These are phyloP conservation scores for Chrysoporthe puriensis DNA, from an alignment of 2,329 filamentous ascomycete species.

Conservation along the genomic window DNA sequence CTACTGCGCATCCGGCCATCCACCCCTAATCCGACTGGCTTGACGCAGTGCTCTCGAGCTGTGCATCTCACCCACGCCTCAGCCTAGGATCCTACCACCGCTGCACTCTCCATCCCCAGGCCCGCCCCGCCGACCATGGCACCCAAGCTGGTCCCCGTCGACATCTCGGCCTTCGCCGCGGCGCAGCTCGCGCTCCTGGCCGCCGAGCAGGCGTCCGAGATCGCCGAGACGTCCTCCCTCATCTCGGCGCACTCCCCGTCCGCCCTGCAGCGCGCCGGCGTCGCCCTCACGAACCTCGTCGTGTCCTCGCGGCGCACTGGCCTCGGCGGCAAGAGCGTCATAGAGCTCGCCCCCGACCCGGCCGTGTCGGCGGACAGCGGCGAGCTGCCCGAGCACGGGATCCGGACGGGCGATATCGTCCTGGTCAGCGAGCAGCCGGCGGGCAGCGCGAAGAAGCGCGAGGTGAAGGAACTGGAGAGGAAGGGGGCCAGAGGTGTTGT, in stretches of 20 bases:
- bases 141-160: slow-evolving; percentile 40
- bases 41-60: background rate
- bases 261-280: slow-evolving; percentile 74
- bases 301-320: slow-evolving; percentile 81
- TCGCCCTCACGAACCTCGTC: slow-evolving; percentile 76
- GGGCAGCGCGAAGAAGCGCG: slow-evolving; percentile 72
- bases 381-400: slow-evolving; percentile 73
- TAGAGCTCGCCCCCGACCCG: slow-evolving; percentile 69
- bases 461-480: slow-evolving; percentile 71
- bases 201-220: slow-evolving; percentile 72
- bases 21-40: background rate
- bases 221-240: slow-evolving; percentile 69
- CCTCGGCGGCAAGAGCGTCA: slow-evolving; percentile 84
- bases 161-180: slow-evolving; percentile 70
- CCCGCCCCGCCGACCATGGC: slow-evolving; percentile 38
- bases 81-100: too few species aligned
- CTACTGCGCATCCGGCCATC: background rate
- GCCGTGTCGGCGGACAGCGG: slow-evolving; percentile 55
- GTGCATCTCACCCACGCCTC: too few species aligned
- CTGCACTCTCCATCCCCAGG: too few species aligned
- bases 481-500: slow-evolving; percentile 74
- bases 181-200: slow-evolving; percentile 73
- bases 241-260: slow-evolving; percentile 70
- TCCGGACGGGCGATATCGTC: slow-evolving; percentile 79
- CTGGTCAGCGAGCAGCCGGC: slow-evolving; percentile 74